These are phyloP conservation scores for Darksidea phi DNA, from an alignment of 495 filamentous ascomycete species.

Conservation along the genomic window DNA sequence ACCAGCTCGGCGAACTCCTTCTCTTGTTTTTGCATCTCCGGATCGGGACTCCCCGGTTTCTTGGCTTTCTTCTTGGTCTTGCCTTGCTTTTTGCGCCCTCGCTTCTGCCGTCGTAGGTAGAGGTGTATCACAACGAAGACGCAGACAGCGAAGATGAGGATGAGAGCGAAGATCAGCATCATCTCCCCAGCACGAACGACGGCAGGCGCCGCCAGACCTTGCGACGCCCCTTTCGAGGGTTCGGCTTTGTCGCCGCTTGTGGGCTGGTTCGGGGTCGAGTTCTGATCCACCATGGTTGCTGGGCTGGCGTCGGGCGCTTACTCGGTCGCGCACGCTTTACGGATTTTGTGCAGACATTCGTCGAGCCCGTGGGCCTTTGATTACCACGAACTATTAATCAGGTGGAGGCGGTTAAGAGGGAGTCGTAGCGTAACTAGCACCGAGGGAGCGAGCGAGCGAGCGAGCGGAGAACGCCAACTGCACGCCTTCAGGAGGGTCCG, in stretches of 20 bases:
- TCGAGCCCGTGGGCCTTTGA: background rate
- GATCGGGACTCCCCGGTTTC: no score
- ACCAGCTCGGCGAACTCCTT: constrained; percentile 13
- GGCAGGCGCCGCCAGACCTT: background rate
- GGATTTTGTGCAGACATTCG: background rate
- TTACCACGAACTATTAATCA: background rate
- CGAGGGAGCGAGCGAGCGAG: background rate
- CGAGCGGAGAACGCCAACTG: background rate
- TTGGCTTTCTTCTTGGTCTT: background rate
- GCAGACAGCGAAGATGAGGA: constrained; percentile 8
- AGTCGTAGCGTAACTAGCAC: no score
- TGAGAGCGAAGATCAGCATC: constrained; percentile 12
- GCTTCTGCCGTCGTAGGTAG: constrained; percentile 3
- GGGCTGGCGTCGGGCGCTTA: background rate
- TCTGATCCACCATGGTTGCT: background rate
- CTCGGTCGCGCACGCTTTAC: background rate
- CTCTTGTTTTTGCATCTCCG: constrained; percentile 5
- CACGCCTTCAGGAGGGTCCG: background rate
- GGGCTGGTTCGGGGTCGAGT: background rate
- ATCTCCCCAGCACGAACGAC: constrained; percentile 10
- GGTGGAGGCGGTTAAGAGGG: background rate
- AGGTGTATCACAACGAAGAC: background rate
- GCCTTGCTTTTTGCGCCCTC: background rate
- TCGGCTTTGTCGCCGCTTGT: background rate
- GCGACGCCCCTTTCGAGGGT: background rate